Evolutionary conservation across 2,329 filamentous ascomycete genomes (phyloP), one percentile per base, ranked within the genome.

Genomic region (Herpotrichia juniperi): DNA sequence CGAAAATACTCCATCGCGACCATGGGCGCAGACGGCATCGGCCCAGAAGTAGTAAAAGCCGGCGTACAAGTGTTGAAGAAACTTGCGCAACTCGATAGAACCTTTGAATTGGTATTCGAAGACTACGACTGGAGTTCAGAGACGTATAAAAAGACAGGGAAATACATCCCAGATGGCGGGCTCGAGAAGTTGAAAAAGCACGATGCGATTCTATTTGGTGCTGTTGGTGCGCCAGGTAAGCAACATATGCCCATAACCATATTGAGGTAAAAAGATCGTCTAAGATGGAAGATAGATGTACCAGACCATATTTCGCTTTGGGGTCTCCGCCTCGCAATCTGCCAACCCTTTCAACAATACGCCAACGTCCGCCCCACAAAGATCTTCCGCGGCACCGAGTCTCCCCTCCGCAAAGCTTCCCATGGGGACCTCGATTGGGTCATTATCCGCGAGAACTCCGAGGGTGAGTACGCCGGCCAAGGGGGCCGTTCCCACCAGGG

Each of bases 21-120:
- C 79, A 87, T 90, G 48, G 85, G 86, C 0, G 87, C 84, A 7
- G 87, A 90, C 63, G 87, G 87, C 48, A 89, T 90, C 54, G 87
- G 87, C 1, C 81, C 81, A 1, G 87, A 90, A 69, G 87, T 90
- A 10, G 83, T 88, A 69, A 76, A 80, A 26, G 85, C 85, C 1
- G 86, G 85, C 2, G 82, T 89, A 8, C 76, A 80, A 35, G 87
- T 87, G 0, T 72, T 90, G 45, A 78, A 85, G 55, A 78, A 79
- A 12, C 69, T 87, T 1, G 74, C 78, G 4, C 66, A 76, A 28
- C 75, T 80, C 1, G 73, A 85, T 1, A 77, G 81, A 32, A 79
- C 81, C 0, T 90, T 90, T 68, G 63, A 75, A 12, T 75, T 90
- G 0, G 73, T 83, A 10, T 89, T 89, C 63, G 80, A 79, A 35